Percentiles rank a stretch among this genome's conserved stretches.
phyloP scores from a whole-genome alignment of 306 rosid species.

The Cicer judaicum region DNA sequence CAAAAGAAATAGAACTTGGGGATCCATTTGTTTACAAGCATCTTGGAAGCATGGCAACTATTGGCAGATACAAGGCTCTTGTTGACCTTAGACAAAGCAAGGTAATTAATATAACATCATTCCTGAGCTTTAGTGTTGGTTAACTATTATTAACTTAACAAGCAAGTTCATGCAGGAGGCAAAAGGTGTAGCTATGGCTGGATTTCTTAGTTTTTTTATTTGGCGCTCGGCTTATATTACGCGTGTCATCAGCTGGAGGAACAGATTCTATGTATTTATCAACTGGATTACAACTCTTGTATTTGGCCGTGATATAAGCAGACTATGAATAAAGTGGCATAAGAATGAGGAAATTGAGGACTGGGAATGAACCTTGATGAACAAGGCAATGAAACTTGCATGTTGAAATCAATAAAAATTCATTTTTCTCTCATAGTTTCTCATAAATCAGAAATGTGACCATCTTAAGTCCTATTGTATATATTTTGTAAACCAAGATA shows the following conservation, averaged over 20 bases:
- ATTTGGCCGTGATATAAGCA: slow-evolving; percentile 93
- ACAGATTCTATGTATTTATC: slow-evolving; percentile 80
- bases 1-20: slow-evolving; percentile 61
- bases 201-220: slow-evolving; percentile 79
- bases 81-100: slow-evolving; percentile 94
- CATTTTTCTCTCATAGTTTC: background rate
- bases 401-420: slow-evolving; percentile 30
- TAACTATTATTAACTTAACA: slow-evolving; percentile 23
- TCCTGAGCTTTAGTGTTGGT: background rate
- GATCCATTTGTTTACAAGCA: slow-evolving; percentile 88
- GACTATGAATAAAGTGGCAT: slow-evolving; percentile 54
- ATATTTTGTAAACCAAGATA: slow-evolving; percentile 15
- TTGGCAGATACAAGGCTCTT: slow-evolving; percentile 96
- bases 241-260: slow-evolving; percentile 94
- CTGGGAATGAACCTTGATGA: slow-evolving; percentile 20
- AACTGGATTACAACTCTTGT: slow-evolving; percentile 89
- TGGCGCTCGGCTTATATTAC: slow-evolving; percentile 94
- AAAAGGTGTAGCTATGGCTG: slow-evolving; percentile 83
- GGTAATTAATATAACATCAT: slow-evolving; percentile 57
- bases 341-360: slow-evolving; percentile 11
- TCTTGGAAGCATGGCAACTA: slow-evolving; percentile 94
- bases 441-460: slow-evolving; percentile 16
- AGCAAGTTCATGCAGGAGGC: slow-evolving; percentile 57
- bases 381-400: slow-evolving; percentile 34
- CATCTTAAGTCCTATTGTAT: slow-evolving; percentile 32